Base-by-base conservation (phyloP, 495 filamentous ascomycete species). In the Daldinia childiae region DNA sequence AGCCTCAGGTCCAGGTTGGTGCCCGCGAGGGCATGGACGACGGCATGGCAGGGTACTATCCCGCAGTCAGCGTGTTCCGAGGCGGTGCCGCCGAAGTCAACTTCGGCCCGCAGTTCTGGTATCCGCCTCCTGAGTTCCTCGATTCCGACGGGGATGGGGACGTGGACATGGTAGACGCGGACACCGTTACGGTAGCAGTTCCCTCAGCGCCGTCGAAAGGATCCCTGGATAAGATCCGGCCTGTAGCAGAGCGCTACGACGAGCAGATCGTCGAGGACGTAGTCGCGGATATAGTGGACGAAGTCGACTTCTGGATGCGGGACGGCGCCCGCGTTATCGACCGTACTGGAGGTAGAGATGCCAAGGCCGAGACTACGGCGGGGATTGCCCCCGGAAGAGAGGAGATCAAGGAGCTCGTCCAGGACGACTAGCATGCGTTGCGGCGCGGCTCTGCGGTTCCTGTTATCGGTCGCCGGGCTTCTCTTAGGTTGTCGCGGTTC, bases 221-320 rank as follows among this genome's bases (percentile, higher is more conserved):
- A 1, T 21, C 39, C 36, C 65, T 68, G 36, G 76, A 70, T 2
- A 75, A 71, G 45, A 56, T 92, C 2, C 82, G 84, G 34, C 81
- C 92, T 1, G 84, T 97, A 24, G 85, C 88, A 6, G 94, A 97
- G 63, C 86, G 95, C 11, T 98, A 93, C 79, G 87, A 92, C 73
- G 95, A 98, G 78, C 94, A 98, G 82, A 95, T 98, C 69, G 94
- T 91, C 3, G 96, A 99, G 80, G 96, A 98, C 76, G 86, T 98
- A 7, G 83, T 94, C 39, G 97, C 93, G 73, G 95, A 98, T 78
- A 85, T 98, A 38, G 85, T 97, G 15, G 96, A 99, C 77, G 94
- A 98, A 78, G 90, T 95, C 51, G 92, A 95, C 75, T 90, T 92
- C 76, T 89, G 90, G 82, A 83, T 88, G 76, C 86, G 90, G 68